Evolutionary conservation across 2,329 filamentous ascomycete species (phyloP).

Genomic region (Neonectria hederae): DNA sequence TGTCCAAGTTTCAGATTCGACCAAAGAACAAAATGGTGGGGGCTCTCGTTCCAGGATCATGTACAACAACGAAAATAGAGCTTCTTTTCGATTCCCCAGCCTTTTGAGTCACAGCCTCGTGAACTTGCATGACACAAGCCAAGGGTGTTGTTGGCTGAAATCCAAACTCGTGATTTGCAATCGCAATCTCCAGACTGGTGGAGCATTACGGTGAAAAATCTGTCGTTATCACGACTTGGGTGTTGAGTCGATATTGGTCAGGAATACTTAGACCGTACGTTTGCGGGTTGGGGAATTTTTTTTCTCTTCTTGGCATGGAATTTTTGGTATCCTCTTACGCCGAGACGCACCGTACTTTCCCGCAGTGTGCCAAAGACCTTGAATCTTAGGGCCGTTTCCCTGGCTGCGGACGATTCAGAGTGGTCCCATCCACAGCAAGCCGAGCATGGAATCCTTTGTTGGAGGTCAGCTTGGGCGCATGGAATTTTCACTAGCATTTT

Average conservation of each 20-base stretch:
- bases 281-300: constrained; percentile 32
- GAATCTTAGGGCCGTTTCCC: constrained; percentile 22
- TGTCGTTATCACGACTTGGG: constrained; percentile 31
- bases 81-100: constrained; percentile 22
- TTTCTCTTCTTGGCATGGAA: constrained; percentile 20
- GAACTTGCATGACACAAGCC: constrained; percentile 31
- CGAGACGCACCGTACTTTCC: constrained; percentile 23
- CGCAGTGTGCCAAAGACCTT: constrained; percentile 17
- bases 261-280: constrained; percentile 41
- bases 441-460: constrained; percentile 25
- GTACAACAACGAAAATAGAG: constrained; percentile 27
- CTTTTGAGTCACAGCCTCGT: constrained; percentile 32
- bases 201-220: constrained; percentile 39
- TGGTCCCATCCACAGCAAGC: constrained; percentile 24
- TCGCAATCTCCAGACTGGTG: constrained; percentile 37
- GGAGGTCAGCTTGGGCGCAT: constrained; percentile 26
- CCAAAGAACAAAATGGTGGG: constrained; percentile 27
- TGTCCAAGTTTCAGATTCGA: constrained; percentile 28
- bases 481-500: constrained; percentile 28
- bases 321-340: constrained; percentile 12
- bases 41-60: constrained; percentile 19
- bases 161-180: constrained; percentile 31
- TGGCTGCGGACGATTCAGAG: constrained; percentile 19
- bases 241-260: constrained; percentile 31
- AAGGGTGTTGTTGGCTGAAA: constrained; percentile 26